Evolutionary conservation across 1,284 basidiomycete genomes (phyloP).

Genomic region (Microbotryum intermedium): DNA sequence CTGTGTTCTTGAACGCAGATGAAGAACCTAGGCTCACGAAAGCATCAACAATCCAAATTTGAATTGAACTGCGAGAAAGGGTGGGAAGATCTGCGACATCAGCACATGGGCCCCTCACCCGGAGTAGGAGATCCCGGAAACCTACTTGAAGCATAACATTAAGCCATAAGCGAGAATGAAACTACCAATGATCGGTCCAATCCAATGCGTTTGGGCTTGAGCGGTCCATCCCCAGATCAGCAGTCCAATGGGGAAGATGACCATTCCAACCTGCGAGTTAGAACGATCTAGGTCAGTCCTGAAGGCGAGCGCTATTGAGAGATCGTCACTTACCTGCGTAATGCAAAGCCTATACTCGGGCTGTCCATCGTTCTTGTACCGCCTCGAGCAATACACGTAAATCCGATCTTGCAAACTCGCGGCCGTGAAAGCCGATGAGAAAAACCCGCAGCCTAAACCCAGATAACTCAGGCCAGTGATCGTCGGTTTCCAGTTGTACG

Average conservation of each 20-base stretch:
- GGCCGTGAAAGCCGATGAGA: slow-evolving; percentile 39
- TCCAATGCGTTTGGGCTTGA: slow-evolving; percentile 39
- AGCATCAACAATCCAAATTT: slow-evolving; percentile 11
- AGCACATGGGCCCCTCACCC: neutral
- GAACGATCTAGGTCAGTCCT: slow-evolving; percentile 28
- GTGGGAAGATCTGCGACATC: neutral
- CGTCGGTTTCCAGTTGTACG: slow-evolving; percentile 41
- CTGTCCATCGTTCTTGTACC: slow-evolving; percentile 36
- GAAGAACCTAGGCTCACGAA: neutral
- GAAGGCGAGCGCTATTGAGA: neutral
- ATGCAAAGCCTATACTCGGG: slow-evolving; percentile 40
- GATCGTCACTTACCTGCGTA: neutral
- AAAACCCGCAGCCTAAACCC: slow-evolving; percentile 43
- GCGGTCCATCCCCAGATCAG: slow-evolving; percentile 42
- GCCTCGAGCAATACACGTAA: slow-evolving; percentile 37
- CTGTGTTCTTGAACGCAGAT: no score
- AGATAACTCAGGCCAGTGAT: slow-evolving; percentile 41
- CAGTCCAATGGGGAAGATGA: slow-evolving; percentile 43
- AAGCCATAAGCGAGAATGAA: slow-evolving; percentile 31
- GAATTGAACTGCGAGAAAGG: slow-evolving; percentile 39
- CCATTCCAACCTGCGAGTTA: slow-evolving; percentile 43
- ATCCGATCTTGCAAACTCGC: slow-evolving; percentile 42
- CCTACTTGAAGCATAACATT: neutral
- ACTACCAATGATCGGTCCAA: slow-evolving; percentile 38
- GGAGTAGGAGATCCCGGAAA: neutral